Percentiles rank a stretch among this genome's conserved stretches.
These are phyloP conservation scores for Chimonanthus salicifolius DNA, from an alignment of 164 flowering plant genomes.

Conservation along the genomic window DNA sequence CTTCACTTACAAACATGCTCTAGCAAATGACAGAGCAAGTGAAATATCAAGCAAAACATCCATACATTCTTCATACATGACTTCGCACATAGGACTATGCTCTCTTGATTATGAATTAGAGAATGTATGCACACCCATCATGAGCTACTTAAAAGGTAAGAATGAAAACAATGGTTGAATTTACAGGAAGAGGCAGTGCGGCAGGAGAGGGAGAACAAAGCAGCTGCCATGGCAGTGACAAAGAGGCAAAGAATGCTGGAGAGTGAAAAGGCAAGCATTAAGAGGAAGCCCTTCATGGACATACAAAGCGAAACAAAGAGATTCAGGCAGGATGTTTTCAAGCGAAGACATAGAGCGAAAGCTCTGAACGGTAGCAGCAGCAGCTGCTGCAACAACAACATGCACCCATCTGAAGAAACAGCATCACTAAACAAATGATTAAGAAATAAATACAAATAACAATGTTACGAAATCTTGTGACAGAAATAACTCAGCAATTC, in stretches of 20 bases:
- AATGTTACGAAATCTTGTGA: not conserved
- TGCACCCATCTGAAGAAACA: not conserved
- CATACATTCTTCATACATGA: not conserved
- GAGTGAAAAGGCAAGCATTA: conserved; percentile 47
- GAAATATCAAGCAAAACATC: not conserved
- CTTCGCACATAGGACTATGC: not conserved
- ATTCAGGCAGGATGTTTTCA: conserved; percentile 63
- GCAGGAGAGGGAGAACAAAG: conserved; percentile 35
- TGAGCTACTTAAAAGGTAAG: not conserved
- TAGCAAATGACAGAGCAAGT: no score
- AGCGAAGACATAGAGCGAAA: conserved; percentile 54
- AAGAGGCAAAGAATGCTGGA: conserved; percentile 56
- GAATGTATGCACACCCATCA: no score
- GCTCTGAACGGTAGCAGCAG: conserved; percentile 18
- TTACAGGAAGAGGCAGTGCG: conserved; percentile 48
- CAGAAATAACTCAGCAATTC: not conserved
- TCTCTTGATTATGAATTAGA: not conserved
- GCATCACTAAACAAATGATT: not conserved
- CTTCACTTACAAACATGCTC: no score
- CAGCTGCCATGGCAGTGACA: conserved; percentile 42
- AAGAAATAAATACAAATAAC: not conserved
- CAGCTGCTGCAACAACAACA: not conserved
- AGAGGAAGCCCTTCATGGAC: conserved; percentile 52
- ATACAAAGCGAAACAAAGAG: conserved; percentile 54
- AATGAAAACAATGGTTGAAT: not conserved